Evolutionary conservation across 1,284 basidiomycete species (phyloP), one percentile per base, ranked within the genome.

Genomic region (Leccinum solheimii): DNA sequence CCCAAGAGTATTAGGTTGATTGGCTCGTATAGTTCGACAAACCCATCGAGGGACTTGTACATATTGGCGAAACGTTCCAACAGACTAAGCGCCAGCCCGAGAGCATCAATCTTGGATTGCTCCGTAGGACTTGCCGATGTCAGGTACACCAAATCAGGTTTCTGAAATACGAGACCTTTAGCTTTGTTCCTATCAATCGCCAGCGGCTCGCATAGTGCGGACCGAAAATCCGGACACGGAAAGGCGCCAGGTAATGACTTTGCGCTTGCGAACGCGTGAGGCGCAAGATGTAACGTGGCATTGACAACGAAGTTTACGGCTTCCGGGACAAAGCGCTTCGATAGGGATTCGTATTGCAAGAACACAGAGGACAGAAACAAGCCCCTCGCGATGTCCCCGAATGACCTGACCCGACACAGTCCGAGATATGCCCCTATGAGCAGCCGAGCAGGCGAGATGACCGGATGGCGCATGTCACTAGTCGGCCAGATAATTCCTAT

Each of bases 341-440:
- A 96, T 51, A 92, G 77, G 27, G 78, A 74, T 79, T 99, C 97
- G 69, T 90, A 97, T 77, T 96, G 85, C 34, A 85, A 72, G 68
- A 94, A 87, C 6, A 98, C 77, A 2, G 92, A 92, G 75, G 90
- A 92, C 14, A 99, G 78, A 81, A 97, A 98, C 43, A 98, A 78
- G 0, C 97, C 96, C 56, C 90, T 91, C 0, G 90, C 84, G 51
- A 98, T 69, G 75, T 99, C 96, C 11, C 76, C 66, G 9, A 92
- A 72, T 8, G 84, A 86, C 53, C 96, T 83, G 5, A 99, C 83
- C 4, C 95, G 87, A 55, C 87, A 84, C 50, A 99, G 83, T 3
- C 88, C 90, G 14, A 99, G 87, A 73, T 98, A 99, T 58, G 95
- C 90, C 1, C 91, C 94, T 79, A 98, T 92, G 54, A 99, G 84